These are phyloP conservation scores for Xylaria castorea DNA, from an alignment of 495 filamentous ascomycete species.

Conservation along the genomic window DNA sequence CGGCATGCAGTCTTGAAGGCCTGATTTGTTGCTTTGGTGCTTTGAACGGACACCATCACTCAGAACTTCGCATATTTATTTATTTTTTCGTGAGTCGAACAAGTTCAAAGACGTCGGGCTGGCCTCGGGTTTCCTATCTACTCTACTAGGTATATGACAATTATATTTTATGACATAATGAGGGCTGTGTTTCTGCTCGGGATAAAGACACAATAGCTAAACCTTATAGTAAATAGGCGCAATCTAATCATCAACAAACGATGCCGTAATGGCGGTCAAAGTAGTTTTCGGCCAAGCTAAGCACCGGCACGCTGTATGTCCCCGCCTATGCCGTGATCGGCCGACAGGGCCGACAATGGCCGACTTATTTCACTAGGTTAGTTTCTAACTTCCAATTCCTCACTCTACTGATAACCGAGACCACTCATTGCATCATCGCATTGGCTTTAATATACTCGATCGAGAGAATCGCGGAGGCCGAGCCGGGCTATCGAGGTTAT, in stretches of 20 bases:
- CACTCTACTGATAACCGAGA: neutral
- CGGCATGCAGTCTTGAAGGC: neutral
- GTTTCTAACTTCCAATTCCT: neutral
- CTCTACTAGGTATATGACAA: neutral
- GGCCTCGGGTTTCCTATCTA: neutral
- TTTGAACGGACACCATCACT: neutral
- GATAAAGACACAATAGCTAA: neutral
- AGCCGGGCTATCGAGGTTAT: neutral
- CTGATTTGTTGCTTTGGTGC: neutral
- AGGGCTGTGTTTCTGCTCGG: neutral
- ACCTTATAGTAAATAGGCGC: neutral
- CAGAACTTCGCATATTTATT: neutral
- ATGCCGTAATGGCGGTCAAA: constrained; percentile 13
- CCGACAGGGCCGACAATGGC: constrained; percentile 15
- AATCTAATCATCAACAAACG: neutral
- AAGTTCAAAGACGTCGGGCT: neutral
- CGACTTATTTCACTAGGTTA: constrained; percentile 17
- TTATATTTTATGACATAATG: constrained; percentile 3
- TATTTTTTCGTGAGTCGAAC: neutral
- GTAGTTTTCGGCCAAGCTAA: neutral
- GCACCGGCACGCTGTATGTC: neutral
- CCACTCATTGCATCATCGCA: neutral
- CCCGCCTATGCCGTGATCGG: constrained; percentile 29
- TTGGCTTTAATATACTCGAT: neutral
- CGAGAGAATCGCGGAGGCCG: neutral